Percentiles rank a stretch among this genome's conserved stretches.
Evolutionary conservation across 768 basidiomycete species (phyloP).

Genomic region (Suillus paluster): DNA sequence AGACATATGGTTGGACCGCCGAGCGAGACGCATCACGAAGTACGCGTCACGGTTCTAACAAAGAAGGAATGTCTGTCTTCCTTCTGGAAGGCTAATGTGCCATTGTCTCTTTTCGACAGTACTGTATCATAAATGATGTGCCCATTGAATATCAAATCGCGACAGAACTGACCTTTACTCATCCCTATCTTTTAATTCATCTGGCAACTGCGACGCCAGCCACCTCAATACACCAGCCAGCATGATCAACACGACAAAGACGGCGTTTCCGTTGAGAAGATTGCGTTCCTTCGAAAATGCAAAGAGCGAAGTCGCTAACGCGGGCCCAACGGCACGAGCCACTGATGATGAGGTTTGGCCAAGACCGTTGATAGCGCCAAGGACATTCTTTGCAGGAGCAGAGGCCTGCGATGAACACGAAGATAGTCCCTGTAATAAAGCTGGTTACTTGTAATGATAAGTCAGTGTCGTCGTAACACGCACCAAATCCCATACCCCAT

Average conservation of each 20-base stretch:
- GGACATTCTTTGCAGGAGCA: slow-evolving; percentile 33
- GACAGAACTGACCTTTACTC: slow-evolving; percentile 12
- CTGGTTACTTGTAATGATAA: too few relatives aligned
- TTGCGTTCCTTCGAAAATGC: slow-evolving; percentile 51
- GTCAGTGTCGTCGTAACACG: slow-evolving; percentile 23
- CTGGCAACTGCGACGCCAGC: slow-evolving; percentile 45
- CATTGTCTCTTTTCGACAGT: too few relatives aligned
- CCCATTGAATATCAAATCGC: too few relatives aligned
- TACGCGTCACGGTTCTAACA: too few relatives aligned
- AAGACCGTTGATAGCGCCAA: slow-evolving; percentile 59
- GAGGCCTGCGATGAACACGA: slow-evolving; percentile 37
- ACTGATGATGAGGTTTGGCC: slow-evolving; percentile 57
- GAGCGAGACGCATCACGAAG: too few relatives aligned
- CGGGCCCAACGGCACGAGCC: slow-evolving; percentile 56
- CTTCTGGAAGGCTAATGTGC: too few relatives aligned
- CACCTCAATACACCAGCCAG: slow-evolving; percentile 41
- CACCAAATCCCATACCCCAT: slow-evolving; percentile 61
- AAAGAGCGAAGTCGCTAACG: slow-evolving; percentile 59
- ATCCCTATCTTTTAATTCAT: slow-evolving; percentile 40
- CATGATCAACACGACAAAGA: slow-evolving; percentile 44
- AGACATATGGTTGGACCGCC: too few relatives aligned
- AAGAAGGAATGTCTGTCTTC: too few relatives aligned
- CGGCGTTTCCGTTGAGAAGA: slow-evolving; percentile 50
- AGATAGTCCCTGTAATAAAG: slow-evolving; percentile 20
- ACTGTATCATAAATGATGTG: too few relatives aligned